Evolutionary conservation across 345 rosid genomes (phyloP).

Genomic region (Hypericum perforatum): DNA sequence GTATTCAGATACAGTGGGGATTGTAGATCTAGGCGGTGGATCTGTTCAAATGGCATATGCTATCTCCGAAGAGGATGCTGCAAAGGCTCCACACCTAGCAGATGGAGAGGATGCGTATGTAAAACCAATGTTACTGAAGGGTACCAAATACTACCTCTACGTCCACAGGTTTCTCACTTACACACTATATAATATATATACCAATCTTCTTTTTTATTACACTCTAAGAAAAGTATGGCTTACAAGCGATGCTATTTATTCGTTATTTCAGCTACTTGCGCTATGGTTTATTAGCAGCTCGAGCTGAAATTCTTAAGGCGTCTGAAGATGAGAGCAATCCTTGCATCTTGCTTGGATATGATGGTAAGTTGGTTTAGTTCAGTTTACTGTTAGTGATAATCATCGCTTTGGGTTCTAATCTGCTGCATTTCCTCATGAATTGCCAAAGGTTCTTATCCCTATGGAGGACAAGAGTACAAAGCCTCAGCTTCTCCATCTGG

Average conservation of each 20-base stretch:
- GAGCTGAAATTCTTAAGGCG: conserved; percentile 76
- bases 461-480: conserved; percentile 56
- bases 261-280: conserved; percentile 61
- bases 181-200: not conserved
- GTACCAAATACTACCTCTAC: conserved; percentile 69
- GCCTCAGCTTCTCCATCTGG: conserved; percentile 55
- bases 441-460: conserved; percentile 54
- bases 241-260: too few species aligned
- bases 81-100: conserved; percentile 51
- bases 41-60: conserved; percentile 99
- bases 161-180: conserved; percentile 68
- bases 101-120: conserved; percentile 76
- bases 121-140: conserved; percentile 70
- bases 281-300: conserved; percentile 92
- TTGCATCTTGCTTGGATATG: conserved; percentile 67
- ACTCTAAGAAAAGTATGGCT: too few species aligned
- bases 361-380: conserved; percentile 39
- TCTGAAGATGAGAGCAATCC: conserved; percentile 65
- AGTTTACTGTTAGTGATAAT: not conserved
- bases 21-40: conserved; percentile 98
- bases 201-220: too few species aligned
- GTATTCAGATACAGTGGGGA: conserved; percentile 75
- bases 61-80: conserved; percentile 68
- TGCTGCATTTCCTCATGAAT: not conserved
- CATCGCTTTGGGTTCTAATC: too few species aligned